Evolutionary conservation across 208 protist genomes (phyloP), one percentile per base, ranked within the genome.

Genomic region (Trypanosoma mega): DNA sequence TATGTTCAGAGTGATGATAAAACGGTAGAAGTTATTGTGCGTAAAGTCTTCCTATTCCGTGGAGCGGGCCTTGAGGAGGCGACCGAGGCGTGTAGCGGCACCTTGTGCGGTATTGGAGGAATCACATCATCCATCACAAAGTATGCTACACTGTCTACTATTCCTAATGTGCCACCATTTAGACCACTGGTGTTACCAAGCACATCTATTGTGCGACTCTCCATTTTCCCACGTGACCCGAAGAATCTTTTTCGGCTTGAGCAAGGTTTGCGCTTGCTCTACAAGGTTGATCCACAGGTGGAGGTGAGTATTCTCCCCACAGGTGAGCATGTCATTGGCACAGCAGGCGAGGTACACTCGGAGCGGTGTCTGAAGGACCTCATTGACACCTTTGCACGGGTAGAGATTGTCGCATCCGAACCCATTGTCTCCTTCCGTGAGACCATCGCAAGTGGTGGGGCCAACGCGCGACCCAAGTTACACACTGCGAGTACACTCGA

Each of bases 331-430:
- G 90, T 99, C 14, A 93, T 99, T 71, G 92, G 89, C 16, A 93
- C 97, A 2, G 90, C 96, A 2, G 98, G 98, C 30, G 96, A 98
- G 68, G 80, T 99, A n/a, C 98, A 99, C 70, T 80, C 98, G 29
- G 96, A 98, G 68, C 75, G 93, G 7, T 99, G 97, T 72, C 51
- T 99, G 53, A 91, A 93, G 43, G 97, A 99, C 58, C 74, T 95
- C 41, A 63, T 97, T 34, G 87, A 94, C 59, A 85, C 87, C 26
- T 97, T 96, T 62, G 87, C 92, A 4, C 72, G 82, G 24, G 79
- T 95, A 24, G 87, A 96, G 47, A 54, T 97, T 29, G 67, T 78
- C 9, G 77, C 76, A 18, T 96, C 87, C 3, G 87, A 96, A 62
- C 92, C 94, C 9, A 48, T 97, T 39, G 88, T 97, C 1, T 88